Evolutionary conservation across 768 basidiomycete genomes (phyloP).

Genomic region (Agrocybe praecox): DNA sequence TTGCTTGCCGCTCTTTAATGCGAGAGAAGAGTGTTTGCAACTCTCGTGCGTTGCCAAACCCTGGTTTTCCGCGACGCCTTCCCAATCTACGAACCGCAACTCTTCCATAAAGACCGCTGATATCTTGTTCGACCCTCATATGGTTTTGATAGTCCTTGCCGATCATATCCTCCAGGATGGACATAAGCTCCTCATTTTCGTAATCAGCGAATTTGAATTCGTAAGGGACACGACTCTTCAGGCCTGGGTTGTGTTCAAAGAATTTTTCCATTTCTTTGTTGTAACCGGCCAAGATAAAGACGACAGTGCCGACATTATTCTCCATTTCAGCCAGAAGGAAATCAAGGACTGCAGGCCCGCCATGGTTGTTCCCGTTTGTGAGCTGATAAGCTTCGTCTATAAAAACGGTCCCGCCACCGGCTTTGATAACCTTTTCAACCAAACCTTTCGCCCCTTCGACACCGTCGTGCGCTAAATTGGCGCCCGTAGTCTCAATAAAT

Average conservation of each 20-base stretch:
- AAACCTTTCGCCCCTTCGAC: conserved; percentile 52
- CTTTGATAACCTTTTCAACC: conserved; percentile 45
- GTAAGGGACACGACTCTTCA: conserved; percentile 69
- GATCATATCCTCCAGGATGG: conserved; percentile 55
- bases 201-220: conserved; percentile 64
- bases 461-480: conserved; percentile 59
- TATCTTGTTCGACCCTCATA: conserved; percentile 60
- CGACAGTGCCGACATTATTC: conserved; percentile 61
- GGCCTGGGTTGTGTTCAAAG: conserved; percentile 75
- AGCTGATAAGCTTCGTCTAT: conserved; percentile 77
- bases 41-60: conserved; percentile 72
- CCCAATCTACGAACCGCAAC: conserved; percentile 65
- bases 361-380: conserved; percentile 43
- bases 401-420: conserved; percentile 68
- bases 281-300: conserved; percentile 76
- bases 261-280: conserved; percentile 75
- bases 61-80: conserved; percentile 55
- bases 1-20: conserved; percentile 56
- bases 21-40: conserved; percentile 50
- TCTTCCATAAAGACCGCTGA: conserved; percentile 53
- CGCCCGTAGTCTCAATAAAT: conserved; percentile 68
- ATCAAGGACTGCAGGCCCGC: conserved; percentile 64
- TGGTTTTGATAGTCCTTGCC: conserved; percentile 44
- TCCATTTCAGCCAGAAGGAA: conserved; percentile 78
- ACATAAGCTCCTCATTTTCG: conserved; percentile 53